Conservation (phyloP, 768 basidiomycete species). For the Hypsizygus marmoreus region DNA sequence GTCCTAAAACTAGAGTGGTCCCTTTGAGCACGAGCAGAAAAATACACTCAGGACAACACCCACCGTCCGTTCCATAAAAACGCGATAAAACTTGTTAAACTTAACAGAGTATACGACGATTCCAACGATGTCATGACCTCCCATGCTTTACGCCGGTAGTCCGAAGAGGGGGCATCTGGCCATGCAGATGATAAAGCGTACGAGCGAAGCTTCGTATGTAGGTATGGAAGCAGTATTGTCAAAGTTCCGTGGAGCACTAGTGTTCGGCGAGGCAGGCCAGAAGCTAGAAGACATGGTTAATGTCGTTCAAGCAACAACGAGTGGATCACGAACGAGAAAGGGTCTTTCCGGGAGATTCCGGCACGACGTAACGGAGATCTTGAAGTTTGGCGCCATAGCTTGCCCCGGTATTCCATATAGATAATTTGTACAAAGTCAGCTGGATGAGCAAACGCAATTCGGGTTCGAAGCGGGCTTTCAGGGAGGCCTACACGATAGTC, state of each 20-base stretch:
- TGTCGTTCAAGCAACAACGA: conserved; percentile 5
- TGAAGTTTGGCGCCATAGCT: conserved; percentile 86
- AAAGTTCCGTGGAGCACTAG: conserved; percentile 70
- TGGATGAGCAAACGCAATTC: conserved; percentile 74
- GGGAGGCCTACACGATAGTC: conserved; percentile 46
- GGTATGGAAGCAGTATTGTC: conserved; percentile 76
- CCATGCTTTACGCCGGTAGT: conserved; percentile 76
- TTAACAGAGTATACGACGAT: conserved; percentile 60
- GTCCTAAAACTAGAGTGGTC: conserved; percentile 72
- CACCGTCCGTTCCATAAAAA: conserved; percentile 90
- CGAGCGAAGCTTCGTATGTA: conserved; percentile 71
- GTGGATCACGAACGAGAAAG: conserved; percentile 38
- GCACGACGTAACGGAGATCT: conserved; percentile 63
- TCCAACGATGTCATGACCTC: conserved; percentile 65
- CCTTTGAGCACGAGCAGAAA: conserved; percentile 2
- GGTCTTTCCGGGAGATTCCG: conserved; percentile 20
- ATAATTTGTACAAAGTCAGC: conserved; percentile 76
- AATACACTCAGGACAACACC: not conserved
- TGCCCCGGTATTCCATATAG: conserved; percentile 77
- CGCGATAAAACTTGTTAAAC: conserved; percentile 73
- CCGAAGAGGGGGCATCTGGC: conserved; percentile 87
- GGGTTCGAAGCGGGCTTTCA: conserved; percentile 67
- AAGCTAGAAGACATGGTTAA: conserved; percentile 43
- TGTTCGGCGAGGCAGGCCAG: conserved; percentile 61
- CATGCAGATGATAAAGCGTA: conserved; percentile 83